Evolutionary conservation across 176 grass and related monocot genomes (phyloP).

Genomic region (Oryza meyeriana): DNA sequence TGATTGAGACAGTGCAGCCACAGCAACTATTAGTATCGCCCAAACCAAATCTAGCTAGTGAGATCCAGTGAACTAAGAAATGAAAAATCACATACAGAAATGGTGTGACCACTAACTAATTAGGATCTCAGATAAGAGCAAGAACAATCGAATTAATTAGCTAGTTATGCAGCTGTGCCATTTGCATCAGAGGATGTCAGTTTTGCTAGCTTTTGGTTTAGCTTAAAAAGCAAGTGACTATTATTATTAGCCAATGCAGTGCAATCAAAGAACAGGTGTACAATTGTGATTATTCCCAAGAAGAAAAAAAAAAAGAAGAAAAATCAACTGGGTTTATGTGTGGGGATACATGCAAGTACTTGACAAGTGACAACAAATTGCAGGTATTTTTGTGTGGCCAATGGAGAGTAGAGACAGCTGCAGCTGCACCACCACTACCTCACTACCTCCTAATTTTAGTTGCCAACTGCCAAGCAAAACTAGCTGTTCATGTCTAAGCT

Average conservation of each 20-base stretch:
- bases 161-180: background rate
- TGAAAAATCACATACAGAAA: background rate
- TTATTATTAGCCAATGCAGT: conserved; percentile 12
- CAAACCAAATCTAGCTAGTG: conserved; percentile 19
- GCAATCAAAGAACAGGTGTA: conserved; percentile 4
- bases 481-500: conserved; percentile 1
- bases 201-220: background rate
- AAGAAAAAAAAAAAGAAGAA: background rate
- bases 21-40: background rate
- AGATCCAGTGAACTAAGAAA: background rate
- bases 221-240: conserved; percentile 29
- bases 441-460: conserved; percentile 40
- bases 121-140: background rate
- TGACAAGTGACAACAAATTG: conserved; percentile 15
- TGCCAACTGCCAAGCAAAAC: conserved; percentile 43
- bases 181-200: background rate
- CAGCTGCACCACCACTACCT: conserved; percentile 32
- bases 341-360: background rate
- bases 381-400: conserved; percentile 21
- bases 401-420: conserved; percentile 20
- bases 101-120: conserved; percentile 30
- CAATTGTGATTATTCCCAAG: background rate
- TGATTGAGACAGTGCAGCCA: conserved; percentile 28
- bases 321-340: background rate
- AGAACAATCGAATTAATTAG: background rate